Conservation (phyloP, 371 early-diverging fungal species). For the Mortierella sp. region DNA sequence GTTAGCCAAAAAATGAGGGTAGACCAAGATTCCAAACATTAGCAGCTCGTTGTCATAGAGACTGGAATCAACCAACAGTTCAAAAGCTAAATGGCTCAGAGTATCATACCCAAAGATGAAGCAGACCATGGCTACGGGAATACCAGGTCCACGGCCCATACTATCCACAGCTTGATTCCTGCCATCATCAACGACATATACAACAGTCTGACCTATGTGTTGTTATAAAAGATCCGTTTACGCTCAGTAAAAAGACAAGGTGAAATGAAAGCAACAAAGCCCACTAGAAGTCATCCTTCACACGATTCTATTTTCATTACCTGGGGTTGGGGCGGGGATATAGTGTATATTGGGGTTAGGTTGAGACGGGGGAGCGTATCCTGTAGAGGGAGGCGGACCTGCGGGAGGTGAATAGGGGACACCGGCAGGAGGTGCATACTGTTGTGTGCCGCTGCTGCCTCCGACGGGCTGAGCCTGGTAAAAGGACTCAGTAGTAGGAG, state of each 20-base stretch:
- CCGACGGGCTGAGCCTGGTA: slow-evolving; percentile 30
- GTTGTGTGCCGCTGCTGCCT: background rate
- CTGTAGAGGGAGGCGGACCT: background rate
- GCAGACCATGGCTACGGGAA: slow-evolving; percentile 32
- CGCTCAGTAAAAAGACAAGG: no score
- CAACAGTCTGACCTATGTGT: background rate
- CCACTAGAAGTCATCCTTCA: no score
- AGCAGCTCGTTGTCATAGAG: background rate
- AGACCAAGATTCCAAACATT: background rate
- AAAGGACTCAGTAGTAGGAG: background rate
- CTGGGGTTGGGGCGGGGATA: slow-evolving; percentile 4
- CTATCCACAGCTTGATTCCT: background rate
- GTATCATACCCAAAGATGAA: slow-evolving; percentile 32
- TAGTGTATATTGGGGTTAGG: no score
- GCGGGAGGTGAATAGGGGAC: background rate
- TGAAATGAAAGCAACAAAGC: no score
- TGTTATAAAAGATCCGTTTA: no score
- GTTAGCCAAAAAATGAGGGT: no score
- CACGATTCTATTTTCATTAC: no score
- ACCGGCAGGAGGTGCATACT: background rate
- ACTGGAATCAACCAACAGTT: background rate
- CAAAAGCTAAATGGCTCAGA: slow-evolving; percentile 1
- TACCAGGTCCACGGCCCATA: background rate
- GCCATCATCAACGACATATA: slow-evolving; percentile 28
- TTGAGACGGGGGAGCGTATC: slow-evolving; percentile 2